Percentiles rank a stretch among this genome's conserved stretches.
Evolutionary conservation across 208 protist species (phyloP).

Genomic region (Trichomonas tenax): DNA sequence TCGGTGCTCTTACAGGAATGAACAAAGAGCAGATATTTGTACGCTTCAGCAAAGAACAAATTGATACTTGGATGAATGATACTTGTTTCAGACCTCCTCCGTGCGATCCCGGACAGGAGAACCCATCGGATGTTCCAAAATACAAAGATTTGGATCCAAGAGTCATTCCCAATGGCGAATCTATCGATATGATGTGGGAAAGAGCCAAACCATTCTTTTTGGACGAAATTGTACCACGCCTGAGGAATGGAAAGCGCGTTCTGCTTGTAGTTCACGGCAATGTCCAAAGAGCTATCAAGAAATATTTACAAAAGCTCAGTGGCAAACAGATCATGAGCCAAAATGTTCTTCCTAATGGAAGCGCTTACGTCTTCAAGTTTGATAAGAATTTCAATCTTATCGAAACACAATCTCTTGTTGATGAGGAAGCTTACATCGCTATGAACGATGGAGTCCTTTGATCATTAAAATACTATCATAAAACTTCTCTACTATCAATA

Average conservation of each 20-base stretch:
- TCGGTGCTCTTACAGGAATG: constrained; percentile 51
- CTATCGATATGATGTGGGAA: background rate
- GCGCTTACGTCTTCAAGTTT: background rate
- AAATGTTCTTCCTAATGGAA: background rate
- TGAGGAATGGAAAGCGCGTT: constrained; percentile 43
- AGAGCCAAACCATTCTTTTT: constrained; percentile 18
- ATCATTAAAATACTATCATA: background rate
- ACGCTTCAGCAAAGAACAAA: constrained; percentile 51
- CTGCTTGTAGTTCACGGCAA: constrained; percentile 52
- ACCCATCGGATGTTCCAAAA: constrained; percentile 17
- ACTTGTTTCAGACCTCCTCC: background rate
- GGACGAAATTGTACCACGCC: constrained; percentile 32
- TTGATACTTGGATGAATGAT: background rate
- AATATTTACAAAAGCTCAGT: constrained; percentile 34
- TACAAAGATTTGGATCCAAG: background rate
- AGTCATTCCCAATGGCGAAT: constrained; percentile 21
- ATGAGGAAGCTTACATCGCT: background rate
- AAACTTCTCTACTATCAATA: too few relatives aligned
- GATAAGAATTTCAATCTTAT: background rate
- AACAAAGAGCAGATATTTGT: constrained; percentile 52
- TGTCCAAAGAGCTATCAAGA: constrained; percentile 45
- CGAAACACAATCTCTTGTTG: background rate
- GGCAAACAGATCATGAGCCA: background rate
- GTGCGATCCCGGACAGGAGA: background rate
- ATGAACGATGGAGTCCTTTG: background rate